phyloP scores from a whole-genome alignment of 805 yeast species.

The Candida gorgasii region DNA sequence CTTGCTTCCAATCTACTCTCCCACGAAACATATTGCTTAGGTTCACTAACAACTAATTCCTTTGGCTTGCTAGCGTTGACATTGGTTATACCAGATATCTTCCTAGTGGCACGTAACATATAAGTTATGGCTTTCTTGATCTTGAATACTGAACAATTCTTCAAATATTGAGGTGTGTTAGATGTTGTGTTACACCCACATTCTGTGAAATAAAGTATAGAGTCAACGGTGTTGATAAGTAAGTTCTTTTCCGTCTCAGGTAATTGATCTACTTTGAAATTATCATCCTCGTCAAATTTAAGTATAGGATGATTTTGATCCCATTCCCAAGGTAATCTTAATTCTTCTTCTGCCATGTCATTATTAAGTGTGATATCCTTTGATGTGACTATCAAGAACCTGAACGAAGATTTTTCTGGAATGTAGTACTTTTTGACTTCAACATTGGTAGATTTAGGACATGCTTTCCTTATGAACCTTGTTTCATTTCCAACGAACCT shows the following conservation, averaged over 20 bases:
- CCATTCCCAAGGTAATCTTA: constrained; percentile 89
- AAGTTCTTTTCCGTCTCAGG: constrained; percentile 53
- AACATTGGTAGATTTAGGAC: constrained; percentile 67
- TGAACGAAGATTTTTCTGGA: constrained; percentile 40
- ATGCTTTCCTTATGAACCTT: constrained; percentile 72
- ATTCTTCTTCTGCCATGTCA: constrained; percentile 58
- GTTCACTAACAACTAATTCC: constrained; percentile 35
- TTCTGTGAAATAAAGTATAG: constrained; percentile 59
- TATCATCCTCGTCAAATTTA: constrained; percentile 34
- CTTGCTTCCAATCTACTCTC: constrained; percentile 30
- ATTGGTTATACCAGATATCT: constrained; percentile 43
- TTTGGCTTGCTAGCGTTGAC: constrained; percentile 35
- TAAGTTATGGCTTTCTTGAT: constrained; percentile 63
- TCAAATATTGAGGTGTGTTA: constrained; percentile 21
- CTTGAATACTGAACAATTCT: constrained; percentile 58
- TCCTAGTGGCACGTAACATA: constrained; percentile 59
- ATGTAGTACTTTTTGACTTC: constrained; percentile 52
- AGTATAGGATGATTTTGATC: constrained; percentile 74
- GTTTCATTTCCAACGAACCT: constrained; percentile 75
- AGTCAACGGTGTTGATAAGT: constrained; percentile 62
- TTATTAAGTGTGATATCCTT: constrained; percentile 45
- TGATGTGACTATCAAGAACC: constrained; percentile 58
- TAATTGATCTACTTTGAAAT: constrained; percentile 51
- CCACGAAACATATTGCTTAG: constrained; percentile 39
- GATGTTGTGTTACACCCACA: constrained; percentile 58